phyloP scores from a whole-genome alignment of 1,284 basidiomycete species.

The Puccinia triticina region DNA sequence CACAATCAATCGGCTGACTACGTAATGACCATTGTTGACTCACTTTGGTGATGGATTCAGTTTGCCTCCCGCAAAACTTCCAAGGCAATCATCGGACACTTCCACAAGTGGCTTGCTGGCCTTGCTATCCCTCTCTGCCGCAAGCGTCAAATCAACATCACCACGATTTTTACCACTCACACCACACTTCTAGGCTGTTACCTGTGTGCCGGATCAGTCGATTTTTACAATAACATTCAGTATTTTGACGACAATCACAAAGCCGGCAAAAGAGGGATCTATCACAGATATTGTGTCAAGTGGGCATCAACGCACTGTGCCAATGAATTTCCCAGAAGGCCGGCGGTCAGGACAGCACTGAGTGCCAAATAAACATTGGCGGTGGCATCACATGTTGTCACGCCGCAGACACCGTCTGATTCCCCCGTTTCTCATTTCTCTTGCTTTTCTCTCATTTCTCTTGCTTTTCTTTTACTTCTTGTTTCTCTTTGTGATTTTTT shows the following conservation, averaged over 20 bases:
- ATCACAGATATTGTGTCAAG: conserved; percentile 87
- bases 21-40: no score
- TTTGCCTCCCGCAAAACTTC: conserved; percentile 57
- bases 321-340: conserved; percentile 65
- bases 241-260: conserved; percentile 99
- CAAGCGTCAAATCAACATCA: conserved; percentile 95
- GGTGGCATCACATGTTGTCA: no score
- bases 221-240: conserved; percentile 99
- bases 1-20: neutral
- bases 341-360: no score
- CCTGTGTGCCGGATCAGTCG: conserved; percentile 93
- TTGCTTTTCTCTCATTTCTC: no score
- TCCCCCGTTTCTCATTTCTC: no score
- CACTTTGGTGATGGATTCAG: neutral
- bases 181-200: conserved; percentile 98
- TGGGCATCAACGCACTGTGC: conserved; percentile 90
- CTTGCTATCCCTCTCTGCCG: conserved; percentile 93
- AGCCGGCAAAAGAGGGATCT: conserved; percentile 95
- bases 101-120: conserved; percentile 99
- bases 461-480: no score
- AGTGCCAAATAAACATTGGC: no score
- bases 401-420: no score
- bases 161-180: conserved; percentile 91
- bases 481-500: no score
- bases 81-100: conserved; percentile 92